Evolutionary conservation across 1,139 yeast genomes (phyloP).

Genomic region (Candida sanyaensis): DNA sequence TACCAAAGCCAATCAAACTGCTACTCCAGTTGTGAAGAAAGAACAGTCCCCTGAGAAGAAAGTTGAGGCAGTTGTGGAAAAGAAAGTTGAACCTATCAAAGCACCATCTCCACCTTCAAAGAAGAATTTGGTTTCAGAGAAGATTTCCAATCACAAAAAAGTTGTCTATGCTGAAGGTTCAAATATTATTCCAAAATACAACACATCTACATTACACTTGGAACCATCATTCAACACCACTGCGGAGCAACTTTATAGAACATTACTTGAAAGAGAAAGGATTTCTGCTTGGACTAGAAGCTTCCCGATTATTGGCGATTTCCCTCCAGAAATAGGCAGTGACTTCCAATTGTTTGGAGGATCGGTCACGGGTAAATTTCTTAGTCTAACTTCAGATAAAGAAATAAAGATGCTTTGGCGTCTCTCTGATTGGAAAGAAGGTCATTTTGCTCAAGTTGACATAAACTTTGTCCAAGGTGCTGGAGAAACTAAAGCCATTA

Average conservation of each 20-base stretch:
- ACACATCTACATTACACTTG: constrained; percentile 76
- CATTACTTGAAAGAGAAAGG: constrained; percentile 73
- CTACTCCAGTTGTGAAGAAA: background rate
- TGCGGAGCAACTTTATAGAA: constrained; percentile 78
- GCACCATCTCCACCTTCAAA: constrained; percentile 7
- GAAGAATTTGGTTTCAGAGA: constrained; percentile 8
- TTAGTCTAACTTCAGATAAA: constrained; percentile 58
- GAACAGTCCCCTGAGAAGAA: background rate
- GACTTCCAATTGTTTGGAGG: constrained; percentile 81
- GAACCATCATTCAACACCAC: constrained; percentile 85
- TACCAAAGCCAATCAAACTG: constrained; percentile 65
- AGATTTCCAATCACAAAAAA: background rate
- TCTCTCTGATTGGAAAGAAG: constrained; percentile 82
- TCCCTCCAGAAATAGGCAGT: constrained; percentile 60
- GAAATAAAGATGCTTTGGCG: constrained; percentile 81
- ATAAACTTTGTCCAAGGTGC: constrained; percentile 73
- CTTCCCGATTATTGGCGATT: constrained; percentile 55
- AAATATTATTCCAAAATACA: constrained; percentile 55
- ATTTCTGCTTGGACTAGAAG: constrained; percentile 91
- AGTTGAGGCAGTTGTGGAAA: constrained; percentile 15
- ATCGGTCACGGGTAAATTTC: constrained; percentile 73
- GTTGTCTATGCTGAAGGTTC: background rate
- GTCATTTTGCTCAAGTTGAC: constrained; percentile 71
- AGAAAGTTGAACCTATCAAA: constrained; percentile 17
- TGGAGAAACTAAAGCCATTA: constrained; percentile 79